Conservation (phyloP, 768 basidiomycete species). For the Dentipellis fragilis region DNA sequence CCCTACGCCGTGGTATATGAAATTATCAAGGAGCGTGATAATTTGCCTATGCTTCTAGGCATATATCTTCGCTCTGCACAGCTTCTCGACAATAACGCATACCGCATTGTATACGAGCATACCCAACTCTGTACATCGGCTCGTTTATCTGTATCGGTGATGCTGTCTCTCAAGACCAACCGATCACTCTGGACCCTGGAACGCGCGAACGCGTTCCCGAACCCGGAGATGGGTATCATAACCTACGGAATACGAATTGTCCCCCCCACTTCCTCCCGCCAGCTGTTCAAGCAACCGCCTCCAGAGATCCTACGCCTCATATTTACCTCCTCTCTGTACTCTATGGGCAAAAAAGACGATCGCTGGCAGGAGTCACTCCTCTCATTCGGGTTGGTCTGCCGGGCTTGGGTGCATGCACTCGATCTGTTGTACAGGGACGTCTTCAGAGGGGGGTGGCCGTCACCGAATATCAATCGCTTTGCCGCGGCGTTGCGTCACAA, state of each 20-base stretch:
- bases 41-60: neutral
- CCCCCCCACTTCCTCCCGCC: neutral
- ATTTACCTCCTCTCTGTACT: neutral
- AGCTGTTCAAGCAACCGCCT: too few species aligned
- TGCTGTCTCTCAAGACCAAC: neutral
- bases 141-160: neutral
- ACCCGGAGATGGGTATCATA: neutral
- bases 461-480: neutral
- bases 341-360: neutral
- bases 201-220: neutral
- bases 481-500: neutral
- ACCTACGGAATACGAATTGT: neutral
- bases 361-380: neutral
- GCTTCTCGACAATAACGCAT: neutral
- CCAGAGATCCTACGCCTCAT: neutral
- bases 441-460: neutral
- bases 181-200: neutral
- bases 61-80: neutral
- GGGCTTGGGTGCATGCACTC: neutral
- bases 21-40: neutral
- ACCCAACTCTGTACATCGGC: neutral
- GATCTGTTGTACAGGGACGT: neutral
- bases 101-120: neutral
- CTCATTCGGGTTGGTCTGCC: neutral
- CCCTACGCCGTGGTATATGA: neutral